Conservation (phyloP, 2,329 filamentous ascomycete genomes). For the Phaeomoniella chlamydospora region DNA sequence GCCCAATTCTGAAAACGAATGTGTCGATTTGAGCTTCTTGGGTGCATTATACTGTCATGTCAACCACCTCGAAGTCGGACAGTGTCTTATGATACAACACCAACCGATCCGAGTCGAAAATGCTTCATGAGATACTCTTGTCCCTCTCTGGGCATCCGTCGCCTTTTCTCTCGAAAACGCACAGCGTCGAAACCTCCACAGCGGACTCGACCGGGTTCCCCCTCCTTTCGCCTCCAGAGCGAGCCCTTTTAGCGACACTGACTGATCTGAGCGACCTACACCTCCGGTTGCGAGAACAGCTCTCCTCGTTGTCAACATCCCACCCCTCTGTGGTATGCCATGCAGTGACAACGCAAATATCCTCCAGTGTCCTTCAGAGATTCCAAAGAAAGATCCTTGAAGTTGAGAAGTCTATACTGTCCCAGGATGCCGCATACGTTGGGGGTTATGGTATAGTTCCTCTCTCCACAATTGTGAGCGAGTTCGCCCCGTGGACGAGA, state of each 20-base stretch:
- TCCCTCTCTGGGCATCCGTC: constrained; percentile 90
- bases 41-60: constrained; percentile 26
- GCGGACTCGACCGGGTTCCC: constrained; percentile 22
- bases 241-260: constrained; percentile 63
- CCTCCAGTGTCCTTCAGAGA: constrained; percentile 56
- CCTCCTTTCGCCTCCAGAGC: constrained; percentile 61
- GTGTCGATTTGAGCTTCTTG: constrained; percentile 31
- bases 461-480: constrained; percentile 65
- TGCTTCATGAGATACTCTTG: constrained; percentile 98
- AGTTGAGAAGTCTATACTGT: constrained; percentile 66
- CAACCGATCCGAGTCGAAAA: constrained; percentile 26
- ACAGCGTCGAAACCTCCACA: neutral
- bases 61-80: constrained; percentile 15
- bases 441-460: constrained; percentile 91
- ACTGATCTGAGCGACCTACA: constrained; percentile 68
- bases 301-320: constrained; percentile 49
- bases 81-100: neutral
- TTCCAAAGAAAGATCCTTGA: constrained; percentile 77
- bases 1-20: too few relatives aligned
- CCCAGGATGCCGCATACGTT: constrained; percentile 62
- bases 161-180: constrained; percentile 36
- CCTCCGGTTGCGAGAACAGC: constrained; percentile 52
- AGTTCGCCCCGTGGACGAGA: constrained; percentile 78
- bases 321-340: constrained; percentile 77
- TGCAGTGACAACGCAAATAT: constrained; percentile 68